Base-by-base conservation (phyloP, 73 alveolate genomes). In the Blepharisma japonicum region DNA sequence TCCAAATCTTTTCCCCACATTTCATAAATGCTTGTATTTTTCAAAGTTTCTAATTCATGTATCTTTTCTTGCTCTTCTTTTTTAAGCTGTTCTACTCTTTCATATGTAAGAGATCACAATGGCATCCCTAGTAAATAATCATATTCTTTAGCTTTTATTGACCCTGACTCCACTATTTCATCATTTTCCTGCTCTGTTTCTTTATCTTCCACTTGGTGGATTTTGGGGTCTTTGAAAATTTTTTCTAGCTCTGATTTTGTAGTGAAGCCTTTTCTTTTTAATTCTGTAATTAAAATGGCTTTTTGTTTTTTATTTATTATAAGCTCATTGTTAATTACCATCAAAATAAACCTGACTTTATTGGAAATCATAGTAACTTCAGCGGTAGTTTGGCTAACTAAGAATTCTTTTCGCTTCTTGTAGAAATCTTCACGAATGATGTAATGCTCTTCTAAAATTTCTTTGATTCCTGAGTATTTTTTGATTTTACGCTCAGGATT, bases 111-210 rank as follows among this genome's bases (percentile, higher is more conserved):
- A 46, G 95, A 81, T 95, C 97, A 90, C 21, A 96, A 81, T 48
- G 96, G 94, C 98, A 94, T 90, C 71, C 87, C 87, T 85, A 96
- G 92, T 78, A 96, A 83, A 81, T 96, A 96, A 87, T 96, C 98
- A 89, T 89, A 96, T 78, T 82, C 86, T 14, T 46, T 76, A 6
- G 45, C 21, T 77, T 92, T 53, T 46, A 38, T 71, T 42, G 72
- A 79, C 54, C 68, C 92, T 39, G 68, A 68, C n/a, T 78, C 86
- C 53, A 79, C 78, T 38, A 77, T 77, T 25, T 27, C 74, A 21
- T 85, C 92, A 45, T 81, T 79, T 48, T 79, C 77, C n/a, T 78
- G 83, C 66, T 88, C 84, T 46, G 77, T 32, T 32, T 32, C 77
- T 1, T 49, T 38, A 27, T 83, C 82, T 48, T 83, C 81, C n/a